phyloP scores from a whole-genome alignment of 2,329 filamentous ascomycete species.

The Monosporascus sp. region DNA sequence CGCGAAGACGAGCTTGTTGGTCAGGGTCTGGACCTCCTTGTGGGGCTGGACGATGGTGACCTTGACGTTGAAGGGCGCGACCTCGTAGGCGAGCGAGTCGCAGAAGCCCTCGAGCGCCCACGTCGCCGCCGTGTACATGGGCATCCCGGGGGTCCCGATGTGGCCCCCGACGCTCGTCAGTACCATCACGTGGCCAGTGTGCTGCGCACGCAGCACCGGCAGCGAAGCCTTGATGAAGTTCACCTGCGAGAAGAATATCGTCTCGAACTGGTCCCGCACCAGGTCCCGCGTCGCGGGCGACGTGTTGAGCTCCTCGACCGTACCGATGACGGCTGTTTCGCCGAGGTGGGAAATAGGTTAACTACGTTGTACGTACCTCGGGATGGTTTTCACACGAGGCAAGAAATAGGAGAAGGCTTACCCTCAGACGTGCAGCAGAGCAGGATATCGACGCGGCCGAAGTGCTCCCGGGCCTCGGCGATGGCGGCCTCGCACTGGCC shows the following conservation, averaged over 20 bases:
- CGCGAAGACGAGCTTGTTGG: constrained; percentile 79
- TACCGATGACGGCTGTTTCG: constrained; percentile 69
- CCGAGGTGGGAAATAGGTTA: constrained; percentile 5
- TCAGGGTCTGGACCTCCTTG: constrained; percentile 83
- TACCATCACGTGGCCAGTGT: constrained; percentile 84
- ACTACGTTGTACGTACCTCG: constrained; percentile 6
- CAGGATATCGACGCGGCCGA: constrained; percentile 83
- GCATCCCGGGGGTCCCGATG: constrained; percentile 84
- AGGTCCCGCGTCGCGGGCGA: constrained; percentile 68
- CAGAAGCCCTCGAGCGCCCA: constrained; percentile 97
- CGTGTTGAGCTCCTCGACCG: constrained; percentile 82
- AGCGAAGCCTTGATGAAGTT: constrained; percentile 90
- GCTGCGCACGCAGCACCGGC: constrained; percentile 71
- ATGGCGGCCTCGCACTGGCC: constrained; percentile 78
- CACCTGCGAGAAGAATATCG: constrained; percentile 90
- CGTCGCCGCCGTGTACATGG: constrained; percentile 85
- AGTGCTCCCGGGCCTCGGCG: constrained; percentile 77
- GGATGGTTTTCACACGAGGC: not conserved
- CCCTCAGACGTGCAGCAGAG: constrained; percentile 86
- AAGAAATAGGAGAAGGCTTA: constrained; percentile 23
- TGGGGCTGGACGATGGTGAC: constrained; percentile 94
- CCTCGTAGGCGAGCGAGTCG: constrained; percentile 91
- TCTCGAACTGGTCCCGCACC: constrained; percentile 87
- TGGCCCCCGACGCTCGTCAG: constrained; percentile 88
- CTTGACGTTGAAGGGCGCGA: constrained; percentile 94